Evolutionary conservation across 1,284 basidiomycete species (phyloP), one percentile per base, ranked within the genome.

Genomic region (Rhizoctonia solani): DNA sequence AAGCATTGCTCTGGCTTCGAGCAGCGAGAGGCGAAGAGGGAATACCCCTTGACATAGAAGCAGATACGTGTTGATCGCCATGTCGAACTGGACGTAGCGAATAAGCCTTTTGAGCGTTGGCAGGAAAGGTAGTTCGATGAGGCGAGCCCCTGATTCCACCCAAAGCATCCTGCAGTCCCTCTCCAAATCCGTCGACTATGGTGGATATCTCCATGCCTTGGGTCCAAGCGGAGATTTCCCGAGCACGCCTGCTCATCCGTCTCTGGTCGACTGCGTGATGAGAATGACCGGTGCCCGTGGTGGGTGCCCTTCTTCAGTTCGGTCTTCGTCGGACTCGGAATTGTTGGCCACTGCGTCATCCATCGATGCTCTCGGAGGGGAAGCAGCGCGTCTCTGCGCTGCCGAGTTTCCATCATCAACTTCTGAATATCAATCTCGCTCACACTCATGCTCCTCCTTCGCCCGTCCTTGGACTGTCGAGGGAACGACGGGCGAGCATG

Each of bases 371-470:
- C 72, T 75, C 32, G 71, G 71, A 30, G 50, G 44, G 8, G 42
- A 29, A 34, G 58, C 44, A 19, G 2, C 55, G 39, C 13, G 55
- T 44, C 58, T 4, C 44, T 46, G 4, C 58, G 44, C 13, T 44
- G 27, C 21, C 58, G 58, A 21, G 58, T 46, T 16, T 61, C 58
- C 44, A 61, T n/a, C 69, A 80, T 78, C 2, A 78, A 74, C 69
- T 81, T 82, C 74, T 84, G 82, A 50, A 84, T 72, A 65, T 90
- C 89, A 8, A 82, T 80, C 72, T 89, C 86, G 58, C 87, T 82
- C 46, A 89, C 84, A 72, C 88, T 90, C 84, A 88, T 85, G 74
- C 89, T 91, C 70, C 90, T 79, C 72, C 88, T 83, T 72, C 73
- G 66, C 41, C 49, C 54, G 42, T 58, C 54, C 41, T 61, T 61